phyloP scores from a whole-genome alignment of 1,139 yeast genomes.

The Candida tetrigidarum region DNA sequence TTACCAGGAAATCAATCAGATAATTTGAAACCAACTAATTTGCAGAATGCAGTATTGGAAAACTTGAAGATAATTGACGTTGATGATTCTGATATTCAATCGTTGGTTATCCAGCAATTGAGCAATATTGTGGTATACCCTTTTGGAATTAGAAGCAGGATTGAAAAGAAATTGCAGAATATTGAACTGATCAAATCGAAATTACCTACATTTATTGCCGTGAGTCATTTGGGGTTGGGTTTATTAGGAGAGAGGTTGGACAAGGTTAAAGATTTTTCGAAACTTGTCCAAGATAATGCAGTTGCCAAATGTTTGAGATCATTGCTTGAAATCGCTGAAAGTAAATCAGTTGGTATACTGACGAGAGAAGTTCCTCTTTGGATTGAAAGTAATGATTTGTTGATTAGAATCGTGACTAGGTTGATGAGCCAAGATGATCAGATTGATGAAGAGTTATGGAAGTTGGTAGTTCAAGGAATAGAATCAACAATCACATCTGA shows the following conservation, averaged over 20 bases:
- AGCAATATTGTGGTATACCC: conserved; percentile 59
- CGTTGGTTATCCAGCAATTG: conserved; percentile 55
- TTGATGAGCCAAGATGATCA: conserved; percentile 20
- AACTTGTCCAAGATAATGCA: conserved; percentile 50
- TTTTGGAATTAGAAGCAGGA: conserved; percentile 59
- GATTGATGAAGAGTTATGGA: conserved; percentile 46
- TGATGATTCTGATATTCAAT: conserved; percentile 38
- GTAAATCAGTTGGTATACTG: conserved; percentile 41
- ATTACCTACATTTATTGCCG: conserved; percentile 69
- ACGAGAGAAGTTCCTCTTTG: conserved; percentile 37
- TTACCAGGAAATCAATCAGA: conserved; percentile 47
- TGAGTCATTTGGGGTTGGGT: conserved; percentile 56
- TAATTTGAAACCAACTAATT: conserved; percentile 49
- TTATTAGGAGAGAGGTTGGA: conserved; percentile 42
- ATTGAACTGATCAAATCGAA: conserved; percentile 34
- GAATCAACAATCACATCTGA: conserved; percentile 38
- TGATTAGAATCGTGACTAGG: conserved; percentile 26
- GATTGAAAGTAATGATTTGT: conserved; percentile 44
- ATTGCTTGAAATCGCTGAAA: conserved; percentile 30
- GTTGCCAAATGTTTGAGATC: conserved; percentile 32
- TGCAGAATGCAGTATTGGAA: conserved; percentile 56
- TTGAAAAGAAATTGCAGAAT: conserved; percentile 38
- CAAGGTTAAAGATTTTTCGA: conserved; percentile 30
- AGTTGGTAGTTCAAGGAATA: conserved; percentile 44
- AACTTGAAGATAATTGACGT: conserved; percentile 41